phyloP scores from a whole-genome alignment of 148 eudicot species.

The Cornus florida region DNA sequence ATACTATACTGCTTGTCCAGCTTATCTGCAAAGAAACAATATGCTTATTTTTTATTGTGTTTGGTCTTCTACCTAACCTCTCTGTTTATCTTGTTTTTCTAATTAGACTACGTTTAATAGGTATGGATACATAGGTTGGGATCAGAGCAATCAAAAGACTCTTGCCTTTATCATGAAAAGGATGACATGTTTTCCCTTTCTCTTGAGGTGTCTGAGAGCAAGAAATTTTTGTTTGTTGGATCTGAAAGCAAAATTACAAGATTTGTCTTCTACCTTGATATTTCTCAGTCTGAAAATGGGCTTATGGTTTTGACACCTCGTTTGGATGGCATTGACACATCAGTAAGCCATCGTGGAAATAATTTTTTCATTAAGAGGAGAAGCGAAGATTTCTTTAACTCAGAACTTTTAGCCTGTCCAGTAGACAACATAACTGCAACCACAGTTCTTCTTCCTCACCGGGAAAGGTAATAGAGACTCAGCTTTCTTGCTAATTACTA shows the following conservation, averaged over 20 bases:
- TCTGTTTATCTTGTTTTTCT: background rate
- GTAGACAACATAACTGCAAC: constrained; percentile 61
- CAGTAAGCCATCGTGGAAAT: constrained; percentile 81
- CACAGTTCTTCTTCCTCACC: constrained; percentile 67
- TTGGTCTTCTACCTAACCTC: background rate
- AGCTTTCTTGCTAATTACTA: background rate
- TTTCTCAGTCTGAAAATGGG: constrained; percentile 51
- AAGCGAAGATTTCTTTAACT: constrained; percentile 78
- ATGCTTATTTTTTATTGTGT: background rate
- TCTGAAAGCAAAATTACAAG: constrained; percentile 83
- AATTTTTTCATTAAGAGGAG: constrained; percentile 79
- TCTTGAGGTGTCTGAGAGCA: constrained; percentile 81
- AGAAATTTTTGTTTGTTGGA: constrained; percentile 68
- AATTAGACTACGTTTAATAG: constrained; percentile 24
- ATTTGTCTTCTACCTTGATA: constrained; percentile 70
- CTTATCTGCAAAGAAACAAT: background rate
- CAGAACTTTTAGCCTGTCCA: constrained; percentile 89
- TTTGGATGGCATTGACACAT: constrained; percentile 71
- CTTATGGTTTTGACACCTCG: constrained; percentile 76
- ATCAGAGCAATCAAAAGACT: constrained; percentile 63
- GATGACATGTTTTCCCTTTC: constrained; percentile 74
- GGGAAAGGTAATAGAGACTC: constrained; percentile 56
- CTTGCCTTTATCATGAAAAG: constrained; percentile 84
- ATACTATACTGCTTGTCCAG: background rate
- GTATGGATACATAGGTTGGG: constrained; percentile 88